phyloP scores from a whole-genome alignment of 1,139 yeast species.

The Saccharomyces hybrid region DNA sequence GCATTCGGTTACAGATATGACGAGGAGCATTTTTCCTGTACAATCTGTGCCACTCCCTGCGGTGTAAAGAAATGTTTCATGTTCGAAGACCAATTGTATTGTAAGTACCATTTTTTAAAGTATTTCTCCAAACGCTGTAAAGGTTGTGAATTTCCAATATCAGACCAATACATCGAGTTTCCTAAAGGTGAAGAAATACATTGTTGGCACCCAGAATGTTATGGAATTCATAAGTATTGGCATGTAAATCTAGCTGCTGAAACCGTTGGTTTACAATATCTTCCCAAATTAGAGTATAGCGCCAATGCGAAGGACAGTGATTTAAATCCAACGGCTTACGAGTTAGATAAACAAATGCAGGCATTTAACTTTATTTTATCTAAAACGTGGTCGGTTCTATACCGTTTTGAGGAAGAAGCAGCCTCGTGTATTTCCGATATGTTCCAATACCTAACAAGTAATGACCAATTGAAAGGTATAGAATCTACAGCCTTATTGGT shows the following conservation, averaged over 20 bases:
- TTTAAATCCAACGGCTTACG: slow-evolving; percentile 41
- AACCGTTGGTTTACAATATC: slow-evolving; percentile 47
- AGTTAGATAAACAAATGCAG: slow-evolving; percentile 46
- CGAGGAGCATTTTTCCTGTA: slow-evolving; percentile 90
- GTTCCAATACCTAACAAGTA: slow-evolving; percentile 78
- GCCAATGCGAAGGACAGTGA: slow-evolving; percentile 5
- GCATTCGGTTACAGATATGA: slow-evolving; percentile 91
- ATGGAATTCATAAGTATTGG: slow-evolving; percentile 97
- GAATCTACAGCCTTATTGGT: slow-evolving; percentile 68
- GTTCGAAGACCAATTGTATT: slow-evolving; percentile 73
- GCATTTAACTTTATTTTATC: slow-evolving; percentile 63
- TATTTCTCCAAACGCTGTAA: slow-evolving; percentile 84
- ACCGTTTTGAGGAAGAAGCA: slow-evolving; percentile 86
- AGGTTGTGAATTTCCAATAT: slow-evolving; percentile 86
- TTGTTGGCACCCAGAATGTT: slow-evolving; percentile 99
- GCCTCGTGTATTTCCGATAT: slow-evolving; percentile 89
- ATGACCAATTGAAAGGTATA: slow-evolving; percentile 65
- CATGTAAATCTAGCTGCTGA: slow-evolving; percentile 72
- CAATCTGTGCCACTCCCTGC: slow-evolving; percentile 78
- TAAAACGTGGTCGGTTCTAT: slow-evolving; percentile 80
- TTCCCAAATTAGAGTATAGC: slow-evolving; percentile 20
- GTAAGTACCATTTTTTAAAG: slow-evolving; percentile 86
- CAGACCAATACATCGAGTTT: slow-evolving; percentile 90
- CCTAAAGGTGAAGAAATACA: slow-evolving; percentile 89
- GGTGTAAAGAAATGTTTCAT: slow-evolving; percentile 89